phyloP scores from a whole-genome alignment of 495 filamentous ascomycete species.

The Aspergillus ostianus region DNA sequence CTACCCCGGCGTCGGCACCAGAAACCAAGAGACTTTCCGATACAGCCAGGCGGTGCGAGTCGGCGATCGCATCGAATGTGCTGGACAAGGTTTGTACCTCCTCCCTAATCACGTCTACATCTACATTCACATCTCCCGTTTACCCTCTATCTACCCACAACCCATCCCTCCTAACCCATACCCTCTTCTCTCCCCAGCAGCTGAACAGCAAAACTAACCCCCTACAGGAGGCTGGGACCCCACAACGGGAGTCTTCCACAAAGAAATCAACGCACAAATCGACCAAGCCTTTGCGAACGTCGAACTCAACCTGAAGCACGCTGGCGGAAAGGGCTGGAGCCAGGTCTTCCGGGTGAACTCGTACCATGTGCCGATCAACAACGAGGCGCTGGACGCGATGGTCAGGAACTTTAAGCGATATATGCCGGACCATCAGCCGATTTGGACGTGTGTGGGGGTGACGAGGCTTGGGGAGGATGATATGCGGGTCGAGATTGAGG shows the following conservation, averaged over 20 bases:
- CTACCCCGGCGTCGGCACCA: conserved; percentile 43
- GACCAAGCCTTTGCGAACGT: conserved; percentile 57
- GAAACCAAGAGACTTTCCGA: conserved; percentile 29
- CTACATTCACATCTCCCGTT: too few species aligned
- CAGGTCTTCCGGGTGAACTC: conserved; percentile 53
- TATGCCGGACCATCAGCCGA: conserved; percentile 48
- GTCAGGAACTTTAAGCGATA: conserved; percentile 47
- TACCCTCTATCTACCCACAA: background rate
- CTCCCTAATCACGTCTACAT: background rate
- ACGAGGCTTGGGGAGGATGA: conserved; percentile 37
- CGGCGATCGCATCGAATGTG: conserved; percentile 49
- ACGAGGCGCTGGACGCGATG: conserved; percentile 40
- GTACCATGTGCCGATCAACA: conserved; percentile 45
- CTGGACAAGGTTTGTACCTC: conserved; percentile 50
- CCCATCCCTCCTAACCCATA: too few species aligned
- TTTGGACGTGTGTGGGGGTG: conserved; percentile 52
- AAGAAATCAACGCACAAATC: conserved; percentile 46
- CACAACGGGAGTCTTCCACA: conserved; percentile 31
- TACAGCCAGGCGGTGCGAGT: conserved; percentile 57
- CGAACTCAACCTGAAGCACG: conserved; percentile 42
- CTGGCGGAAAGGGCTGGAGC: conserved; percentile 56
- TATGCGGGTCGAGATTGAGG: conserved; percentile 60
- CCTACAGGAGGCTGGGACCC: conserved; percentile 51
- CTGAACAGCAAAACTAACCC: background rate
- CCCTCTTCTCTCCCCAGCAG: too few species aligned